Conservation (phyloP, 2,329 filamentous ascomycete species). For the Fusarium palustre region DNA sequence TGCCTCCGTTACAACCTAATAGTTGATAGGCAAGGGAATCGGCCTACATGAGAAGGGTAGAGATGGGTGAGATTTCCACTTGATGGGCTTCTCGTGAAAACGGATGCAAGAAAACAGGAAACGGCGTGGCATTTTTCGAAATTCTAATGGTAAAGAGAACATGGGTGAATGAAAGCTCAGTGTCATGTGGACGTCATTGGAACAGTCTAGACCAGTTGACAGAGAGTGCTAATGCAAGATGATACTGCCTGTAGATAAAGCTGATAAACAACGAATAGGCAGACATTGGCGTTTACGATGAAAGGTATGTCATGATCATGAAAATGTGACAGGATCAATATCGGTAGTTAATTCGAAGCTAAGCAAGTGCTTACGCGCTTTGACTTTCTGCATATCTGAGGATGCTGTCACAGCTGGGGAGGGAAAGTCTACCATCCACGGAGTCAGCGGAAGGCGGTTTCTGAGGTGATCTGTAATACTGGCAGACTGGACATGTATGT, state of each 20-base stretch:
- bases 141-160: too few species aligned
- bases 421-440: too few species aligned
- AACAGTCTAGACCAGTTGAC: neutral
- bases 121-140: too few species aligned
- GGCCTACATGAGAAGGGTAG: neutral
- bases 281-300: neutral
- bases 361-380: neutral
- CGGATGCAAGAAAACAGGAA: too few species aligned
- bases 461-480: neutral
- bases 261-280: neutral
- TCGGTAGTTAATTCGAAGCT: neutral
- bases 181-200: neutral
- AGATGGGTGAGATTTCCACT: too few species aligned
- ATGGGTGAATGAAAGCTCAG: too few species aligned
- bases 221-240: neutral
- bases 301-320: neutral
- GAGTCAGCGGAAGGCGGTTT: too few species aligned
- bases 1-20: neutral
- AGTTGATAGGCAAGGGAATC: too few species aligned
- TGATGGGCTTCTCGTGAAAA: neutral
- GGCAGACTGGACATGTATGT: too few species aligned
- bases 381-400: too few species aligned
- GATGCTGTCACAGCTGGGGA: too few species aligned
- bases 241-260: neutral
- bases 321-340: neutral